Base-by-base conservation (phyloP, 164 flowering plant species). In the Echeveria elegans region DNA sequence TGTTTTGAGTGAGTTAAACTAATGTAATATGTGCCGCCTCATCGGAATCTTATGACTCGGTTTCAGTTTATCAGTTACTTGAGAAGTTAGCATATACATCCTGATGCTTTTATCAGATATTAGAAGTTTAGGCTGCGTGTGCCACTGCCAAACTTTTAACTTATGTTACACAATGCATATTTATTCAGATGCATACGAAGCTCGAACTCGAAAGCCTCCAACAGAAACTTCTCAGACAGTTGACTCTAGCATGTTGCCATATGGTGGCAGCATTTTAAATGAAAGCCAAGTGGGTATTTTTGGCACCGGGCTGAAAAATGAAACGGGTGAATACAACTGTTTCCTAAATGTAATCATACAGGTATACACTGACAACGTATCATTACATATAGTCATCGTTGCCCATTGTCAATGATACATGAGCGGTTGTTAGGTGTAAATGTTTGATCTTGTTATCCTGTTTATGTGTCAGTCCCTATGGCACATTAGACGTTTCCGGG, bases 271-370 rank as follows among this genome's bases (percentile, higher is more conserved):
- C 14, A 40, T 23, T 28, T 76, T 72, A 52, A 72, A 48, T 41
- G 70, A 30, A 61, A 71, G 67, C 63, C 80, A 58, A 65, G 41
- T 48, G 38, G 85, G 82, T 76, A 58, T 75, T 5, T 75, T 83
- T 71, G 97, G 97, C 52, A 78, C 83, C 8, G 99, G 96, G 40
- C 78, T 95, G 72, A 77, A 81, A 76, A 95, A 95, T 77, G 97
- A 87, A 86, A 83, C 87, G 74, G 99, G 99, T 34, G 99, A 95
- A 82, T 95, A 92, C 72, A 92, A 92, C 75, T 95, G 99, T 75
- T 95, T 95, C 80, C 75, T 95, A 70, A 95, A 95, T 82, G 99
- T 95, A 29, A 92, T 95, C 38, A 95, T 95, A 73, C 99, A 95
- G 99, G 99, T 92, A 8, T 64, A 56, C 30, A 14, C 16, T 24